phyloP scores from a whole-genome alignment of 305 asterid species.

The Fraxinus baroniana region DNA sequence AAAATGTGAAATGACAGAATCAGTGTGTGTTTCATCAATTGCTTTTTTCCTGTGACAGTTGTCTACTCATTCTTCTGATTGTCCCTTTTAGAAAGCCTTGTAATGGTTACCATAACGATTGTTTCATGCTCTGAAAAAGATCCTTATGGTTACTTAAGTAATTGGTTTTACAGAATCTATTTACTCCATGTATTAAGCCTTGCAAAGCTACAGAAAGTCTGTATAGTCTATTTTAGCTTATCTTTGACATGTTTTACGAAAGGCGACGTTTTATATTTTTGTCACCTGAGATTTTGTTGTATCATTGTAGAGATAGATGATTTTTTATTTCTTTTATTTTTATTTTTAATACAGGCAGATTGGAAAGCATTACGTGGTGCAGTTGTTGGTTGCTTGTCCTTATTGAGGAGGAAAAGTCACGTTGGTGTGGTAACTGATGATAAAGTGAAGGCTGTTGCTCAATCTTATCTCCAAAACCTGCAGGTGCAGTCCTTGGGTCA shows the following conservation, averaged over 20 bases:
- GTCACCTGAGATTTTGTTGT: constrained; percentile 15
- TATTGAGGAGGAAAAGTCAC: constrained; percentile 67
- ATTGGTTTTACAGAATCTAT: constrained; percentile 12
- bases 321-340: constrained; percentile 1
- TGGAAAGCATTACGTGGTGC: constrained; percentile 98
- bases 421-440: constrained; percentile 52
- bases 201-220: constrained; percentile 2
- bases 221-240: not conserved
- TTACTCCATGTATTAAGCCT: constrained; percentile 1
- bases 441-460: constrained; percentile 73
- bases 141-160: constrained; percentile 5
- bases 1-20: not conserved
- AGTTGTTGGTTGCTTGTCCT: constrained; percentile 87
- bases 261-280: constrained; percentile 3
- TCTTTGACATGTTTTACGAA: not conserved
- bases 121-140: constrained; percentile 10
- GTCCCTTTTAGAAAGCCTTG: constrained; percentile 2
- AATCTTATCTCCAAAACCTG: constrained; percentile 54
- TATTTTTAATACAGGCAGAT: constrained; percentile 66
- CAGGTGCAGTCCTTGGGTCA: constrained; percentile 89
- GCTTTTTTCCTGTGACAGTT: not conserved
- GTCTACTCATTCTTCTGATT: not conserved
- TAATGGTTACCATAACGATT: not conserved
- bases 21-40: not conserved
- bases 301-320: constrained; percentile 34